Evolutionary conservation across 768 basidiomycete genomes (phyloP).

Genomic region (Lactarius tabidus): DNA sequence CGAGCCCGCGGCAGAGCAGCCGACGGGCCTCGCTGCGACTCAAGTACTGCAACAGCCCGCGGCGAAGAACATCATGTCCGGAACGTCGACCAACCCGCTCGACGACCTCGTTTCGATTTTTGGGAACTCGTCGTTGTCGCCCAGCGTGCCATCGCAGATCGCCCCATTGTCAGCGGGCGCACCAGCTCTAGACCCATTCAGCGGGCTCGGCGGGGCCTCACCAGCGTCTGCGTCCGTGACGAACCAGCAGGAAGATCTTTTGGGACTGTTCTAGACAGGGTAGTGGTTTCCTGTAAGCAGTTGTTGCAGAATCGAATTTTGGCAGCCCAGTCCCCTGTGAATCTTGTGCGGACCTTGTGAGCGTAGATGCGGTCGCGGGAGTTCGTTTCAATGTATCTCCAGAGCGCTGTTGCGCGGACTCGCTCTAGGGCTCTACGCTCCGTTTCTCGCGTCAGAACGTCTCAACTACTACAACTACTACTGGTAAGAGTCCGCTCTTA

Average conservation of each 20-base stretch:
- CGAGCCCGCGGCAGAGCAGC: constrained; percentile 53
- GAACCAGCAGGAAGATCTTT: constrained; percentile 19
- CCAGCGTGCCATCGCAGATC: constrained; percentile 7
- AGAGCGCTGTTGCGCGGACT: neutral
- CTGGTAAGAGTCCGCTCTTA: too few species aligned
- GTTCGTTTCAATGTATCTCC: neutral
- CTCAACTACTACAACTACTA: too few species aligned
- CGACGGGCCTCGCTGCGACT: constrained; percentile 76
- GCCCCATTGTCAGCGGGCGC: constrained; percentile 10
- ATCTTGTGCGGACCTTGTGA: too few species aligned
- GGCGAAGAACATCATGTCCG: constrained; percentile 67
- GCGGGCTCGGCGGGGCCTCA: constrained; percentile 16
- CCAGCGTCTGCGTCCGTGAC: constrained; percentile 18
- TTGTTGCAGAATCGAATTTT: constrained; percentile 6
- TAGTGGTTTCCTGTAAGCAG: constrained; percentile 14
- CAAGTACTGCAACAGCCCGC: constrained; percentile 67
- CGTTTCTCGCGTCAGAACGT: too few species aligned
- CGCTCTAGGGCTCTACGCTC: neutral
- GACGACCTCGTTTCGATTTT: constrained; percentile 95
- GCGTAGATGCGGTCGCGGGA: neutral
- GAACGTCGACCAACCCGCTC: constrained; percentile 82
- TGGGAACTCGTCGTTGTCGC: constrained; percentile 45
- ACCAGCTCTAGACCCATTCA: constrained; percentile 23
- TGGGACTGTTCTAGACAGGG: constrained; percentile 19
- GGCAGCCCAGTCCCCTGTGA: neutral